These are phyloP conservation scores for Marvania coccoides DNA, from an alignment of 139 green algal species.

Conservation along the genomic window DNA sequence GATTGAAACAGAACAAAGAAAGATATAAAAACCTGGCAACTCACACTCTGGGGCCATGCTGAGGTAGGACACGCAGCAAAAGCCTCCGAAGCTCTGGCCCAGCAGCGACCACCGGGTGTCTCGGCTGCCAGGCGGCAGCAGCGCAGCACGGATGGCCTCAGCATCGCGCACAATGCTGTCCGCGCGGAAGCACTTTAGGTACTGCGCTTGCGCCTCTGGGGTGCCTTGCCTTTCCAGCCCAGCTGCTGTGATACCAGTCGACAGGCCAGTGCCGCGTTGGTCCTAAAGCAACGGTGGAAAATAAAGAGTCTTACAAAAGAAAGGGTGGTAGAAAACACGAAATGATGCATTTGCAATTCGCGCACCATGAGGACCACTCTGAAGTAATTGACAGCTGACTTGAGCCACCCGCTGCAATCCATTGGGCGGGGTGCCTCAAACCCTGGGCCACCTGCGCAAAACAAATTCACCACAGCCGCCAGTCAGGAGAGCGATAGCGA, in stretches of 20 bases:
- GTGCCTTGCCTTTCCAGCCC: constrained; percentile 43
- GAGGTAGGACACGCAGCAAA: constrained; percentile 88
- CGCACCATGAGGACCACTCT: constrained; percentile 67
- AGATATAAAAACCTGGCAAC: no score
- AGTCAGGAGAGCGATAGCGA: neutral
- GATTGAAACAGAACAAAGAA: no score
- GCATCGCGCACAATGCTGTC: constrained; percentile 88
- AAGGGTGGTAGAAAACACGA: no score
- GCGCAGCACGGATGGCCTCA: constrained; percentile 63
- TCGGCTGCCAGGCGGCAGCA: constrained; percentile 60
- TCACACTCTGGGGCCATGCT: constrained; percentile 55
- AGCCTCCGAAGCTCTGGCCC: constrained; percentile 93
- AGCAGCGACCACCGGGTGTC: constrained; percentile 68
- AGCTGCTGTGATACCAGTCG: constrained; percentile 50
- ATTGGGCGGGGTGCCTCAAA: constrained; percentile 65
- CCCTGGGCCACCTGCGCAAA: constrained; percentile 68
- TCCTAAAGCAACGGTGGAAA: constrained; percentile 53
- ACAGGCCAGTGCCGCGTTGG: constrained; percentile 72
- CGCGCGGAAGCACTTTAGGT: constrained; percentile 66
- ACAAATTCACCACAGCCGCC: neutral
- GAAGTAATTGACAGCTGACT: constrained; percentile 56
- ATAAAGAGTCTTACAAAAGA: neutral
- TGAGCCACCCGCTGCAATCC: constrained; percentile 74
- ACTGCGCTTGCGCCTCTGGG: constrained; percentile 62
- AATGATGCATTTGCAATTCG: neutral